These are phyloP conservation scores for Globisporangium rhizosaccharum DNA, from an alignment of 352 stramenopile genomes.

Conservation along the genomic window DNA sequence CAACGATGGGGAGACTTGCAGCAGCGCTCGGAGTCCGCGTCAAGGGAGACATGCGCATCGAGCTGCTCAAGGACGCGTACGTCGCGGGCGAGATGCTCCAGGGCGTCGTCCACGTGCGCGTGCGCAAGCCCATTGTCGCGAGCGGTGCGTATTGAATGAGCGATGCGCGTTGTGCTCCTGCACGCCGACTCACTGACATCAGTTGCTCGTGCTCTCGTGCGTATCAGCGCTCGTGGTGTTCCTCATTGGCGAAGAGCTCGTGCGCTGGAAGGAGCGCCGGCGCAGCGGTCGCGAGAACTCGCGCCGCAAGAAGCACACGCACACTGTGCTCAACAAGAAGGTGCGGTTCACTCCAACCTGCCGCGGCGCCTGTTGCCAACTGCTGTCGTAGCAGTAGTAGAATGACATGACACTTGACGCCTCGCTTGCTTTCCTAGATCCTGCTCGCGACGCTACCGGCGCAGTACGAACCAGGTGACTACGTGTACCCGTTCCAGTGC, in stretches of 20 bases:
- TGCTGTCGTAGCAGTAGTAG: too few species aligned
- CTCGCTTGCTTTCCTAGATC: slow-evolving; percentile 12
- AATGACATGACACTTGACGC: too few species aligned
- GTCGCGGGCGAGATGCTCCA: slow-evolving; percentile 3
- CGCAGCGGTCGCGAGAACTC: not conserved
- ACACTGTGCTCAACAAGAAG: slow-evolving; percentile 3
- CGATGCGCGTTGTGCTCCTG: too few species aligned
- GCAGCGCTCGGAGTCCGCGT: too few species aligned
- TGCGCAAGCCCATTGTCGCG: not conserved
- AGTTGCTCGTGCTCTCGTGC: too few species aligned
- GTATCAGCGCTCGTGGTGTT: too few species aligned
- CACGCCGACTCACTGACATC: too few species aligned
- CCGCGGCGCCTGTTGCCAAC: too few species aligned
- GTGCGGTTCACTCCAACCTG: not conserved
- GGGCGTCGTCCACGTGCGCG: not conserved
- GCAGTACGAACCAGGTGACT: slow-evolving; percentile 20
- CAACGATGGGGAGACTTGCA: too few species aligned
- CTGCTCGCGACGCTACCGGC: slow-evolving; percentile 18
- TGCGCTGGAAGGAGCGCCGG: not conserved
- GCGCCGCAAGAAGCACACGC: slow-evolving; percentile 1
- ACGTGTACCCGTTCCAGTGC: slow-evolving; percentile 36
- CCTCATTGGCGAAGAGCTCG: too few species aligned
- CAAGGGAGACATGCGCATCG: slow-evolving; percentile 1
- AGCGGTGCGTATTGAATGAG: too few species aligned
- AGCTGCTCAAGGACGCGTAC: slow-evolving; percentile 4